A percentile compares a stretch with the other conserved stretches of the same genome.
Conservation (phyloP, 352 stramenopile species). For the Plasmopara viticola region DNA sequence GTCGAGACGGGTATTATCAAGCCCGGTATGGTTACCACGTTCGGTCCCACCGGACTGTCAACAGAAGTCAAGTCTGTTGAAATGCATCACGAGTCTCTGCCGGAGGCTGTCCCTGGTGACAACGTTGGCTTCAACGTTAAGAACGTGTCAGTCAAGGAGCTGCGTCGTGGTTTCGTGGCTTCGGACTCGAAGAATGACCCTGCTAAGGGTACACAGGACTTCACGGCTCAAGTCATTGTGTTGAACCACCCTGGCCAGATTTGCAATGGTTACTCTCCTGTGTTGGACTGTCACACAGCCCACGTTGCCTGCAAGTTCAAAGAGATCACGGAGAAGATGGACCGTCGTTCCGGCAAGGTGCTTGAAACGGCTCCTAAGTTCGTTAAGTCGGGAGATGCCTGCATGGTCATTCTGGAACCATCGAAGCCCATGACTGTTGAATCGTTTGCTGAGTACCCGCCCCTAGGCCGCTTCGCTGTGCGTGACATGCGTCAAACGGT, state of each 20-base stretch:
- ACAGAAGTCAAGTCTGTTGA: conserved; percentile 96
- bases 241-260: conserved; percentile 95
- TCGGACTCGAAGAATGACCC: conserved; percentile 93
- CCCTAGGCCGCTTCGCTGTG: conserved; percentile 93
- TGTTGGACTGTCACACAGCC: conserved; percentile 97
- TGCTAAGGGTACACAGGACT: conserved; percentile 72
- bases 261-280: conserved; percentile 88
- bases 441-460: conserved; percentile 94
- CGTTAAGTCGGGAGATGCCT: conserved; percentile 94
- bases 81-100: conserved; percentile 93
- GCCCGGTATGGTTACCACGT: conserved; percentile 87
- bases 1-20: conserved; percentile 96
- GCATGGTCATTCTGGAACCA: conserved; percentile 92
- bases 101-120: conserved; percentile 90
- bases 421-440: conserved; percentile 94
- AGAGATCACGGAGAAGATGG: conserved; percentile 94
- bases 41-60: conserved; percentile 87
- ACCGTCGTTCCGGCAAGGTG: conserved; percentile 93
- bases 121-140: conserved; percentile 98
- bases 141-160: conserved; percentile 92
- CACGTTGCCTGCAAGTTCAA: conserved; percentile 95
- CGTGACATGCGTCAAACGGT: conserved; percentile 96
- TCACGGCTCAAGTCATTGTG: conserved; percentile 95
- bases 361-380: conserved; percentile 92
- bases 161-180: conserved; percentile 91